These are phyloP conservation scores for Petunia hybrid DNA, from an alignment of 305 asterid genomes.

Conservation along the genomic window DNA sequence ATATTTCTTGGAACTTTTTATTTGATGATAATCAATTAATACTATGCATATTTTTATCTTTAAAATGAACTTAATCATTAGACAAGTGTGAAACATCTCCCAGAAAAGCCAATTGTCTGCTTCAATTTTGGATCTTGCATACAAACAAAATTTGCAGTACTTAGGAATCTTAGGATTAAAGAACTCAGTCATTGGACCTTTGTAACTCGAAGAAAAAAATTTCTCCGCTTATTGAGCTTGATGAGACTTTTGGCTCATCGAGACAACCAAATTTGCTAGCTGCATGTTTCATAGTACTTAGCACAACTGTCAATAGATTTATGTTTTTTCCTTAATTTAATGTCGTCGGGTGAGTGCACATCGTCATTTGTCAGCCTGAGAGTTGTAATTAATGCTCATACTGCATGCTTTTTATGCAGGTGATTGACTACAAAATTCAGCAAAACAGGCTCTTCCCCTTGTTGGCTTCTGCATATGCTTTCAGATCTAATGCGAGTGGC, in stretches of 20 bases:
- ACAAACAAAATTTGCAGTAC: neutral
- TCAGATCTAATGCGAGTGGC: constrained; percentile 98
- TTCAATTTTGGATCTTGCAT: neutral
- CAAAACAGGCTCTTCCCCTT: constrained; percentile 94
- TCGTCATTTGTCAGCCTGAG: neutral
- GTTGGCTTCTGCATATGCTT: constrained; percentile 98
- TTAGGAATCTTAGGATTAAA: constrained; percentile 1
- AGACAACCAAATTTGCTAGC: neutral
- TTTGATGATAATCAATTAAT: constrained; percentile 5
- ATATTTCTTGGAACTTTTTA: neutral
- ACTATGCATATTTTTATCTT: neutral
- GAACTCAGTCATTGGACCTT: neutral
- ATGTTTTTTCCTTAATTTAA: neutral
- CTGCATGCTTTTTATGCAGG: constrained; percentile 51
- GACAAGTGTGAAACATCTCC: neutral
- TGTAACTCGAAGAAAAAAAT: neutral
- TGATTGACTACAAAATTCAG: constrained; percentile 96
- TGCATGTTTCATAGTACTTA: neutral
- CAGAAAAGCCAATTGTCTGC: neutral
- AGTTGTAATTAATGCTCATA: constrained; percentile 21
- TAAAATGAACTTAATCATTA: neutral
- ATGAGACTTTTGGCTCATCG: neutral
- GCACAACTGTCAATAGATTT: neutral
- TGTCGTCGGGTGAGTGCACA: neutral
- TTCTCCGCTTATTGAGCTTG: neutral